phyloP scores from a whole-genome alignment of 2,329 filamentous ascomycete species.

The Scedosporium dehoogii region DNA sequence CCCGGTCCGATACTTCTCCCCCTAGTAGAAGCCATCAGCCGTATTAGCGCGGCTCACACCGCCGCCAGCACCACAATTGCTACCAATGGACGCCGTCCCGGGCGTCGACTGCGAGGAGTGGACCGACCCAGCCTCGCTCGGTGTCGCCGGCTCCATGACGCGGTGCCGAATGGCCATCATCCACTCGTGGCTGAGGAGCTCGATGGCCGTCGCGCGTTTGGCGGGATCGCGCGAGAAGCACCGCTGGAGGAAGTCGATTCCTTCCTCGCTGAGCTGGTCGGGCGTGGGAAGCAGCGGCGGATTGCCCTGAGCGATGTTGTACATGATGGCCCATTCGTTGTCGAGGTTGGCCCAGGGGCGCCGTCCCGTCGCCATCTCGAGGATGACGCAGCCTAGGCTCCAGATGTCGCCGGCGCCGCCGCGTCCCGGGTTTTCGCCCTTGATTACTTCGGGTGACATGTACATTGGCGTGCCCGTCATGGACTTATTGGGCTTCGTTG shows the following conservation, averaged over 20 bases:
- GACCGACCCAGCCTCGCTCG: conserved; percentile 43
- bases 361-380: conserved; percentile 94
- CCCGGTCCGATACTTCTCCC: background rate
- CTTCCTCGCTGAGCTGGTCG: conserved; percentile 75
- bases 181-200: conserved; percentile 93
- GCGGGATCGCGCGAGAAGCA: conserved; percentile 82
- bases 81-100: background rate
- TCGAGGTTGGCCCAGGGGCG: conserved; percentile 92
- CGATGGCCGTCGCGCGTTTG: conserved; percentile 70
- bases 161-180: conserved; percentile 56
- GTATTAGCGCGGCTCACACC: background rate
- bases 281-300: conserved; percentile 71
- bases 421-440: conserved; percentile 69
- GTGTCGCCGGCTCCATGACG: conserved; percentile 54
- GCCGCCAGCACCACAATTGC: background rate
- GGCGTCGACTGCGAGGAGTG: conserved; percentile 7
- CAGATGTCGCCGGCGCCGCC: conserved; percentile 88
- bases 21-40: conserved; percentile 5
- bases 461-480: conserved; percentile 99
- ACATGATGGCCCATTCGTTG: conserved; percentile 99
- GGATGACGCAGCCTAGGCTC: conserved; percentile 91
- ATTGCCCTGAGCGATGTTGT: conserved; percentile 97
- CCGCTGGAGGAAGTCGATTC: conserved; percentile 77
- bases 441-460: conserved; percentile 99
- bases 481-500: conserved; percentile 63